Percentiles rank a stretch among this genome's conserved stretches.
Evolutionary conservation across 73 alveolate genomes (phyloP).

Genomic region (Paraurostyla sp.): DNA sequence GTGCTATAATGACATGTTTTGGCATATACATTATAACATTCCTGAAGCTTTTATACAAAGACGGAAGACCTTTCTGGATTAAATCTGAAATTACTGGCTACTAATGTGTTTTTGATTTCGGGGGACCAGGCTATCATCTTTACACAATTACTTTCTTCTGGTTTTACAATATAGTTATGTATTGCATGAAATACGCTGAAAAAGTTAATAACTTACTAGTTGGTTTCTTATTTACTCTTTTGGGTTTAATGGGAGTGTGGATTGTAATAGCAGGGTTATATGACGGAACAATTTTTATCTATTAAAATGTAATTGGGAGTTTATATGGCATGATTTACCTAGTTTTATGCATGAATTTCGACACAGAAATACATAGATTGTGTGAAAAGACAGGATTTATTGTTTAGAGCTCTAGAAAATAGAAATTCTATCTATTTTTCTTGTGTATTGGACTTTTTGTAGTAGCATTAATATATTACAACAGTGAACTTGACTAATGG

Average conservation of each 20-base stretch:
- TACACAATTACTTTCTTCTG: constrained; percentile 42
- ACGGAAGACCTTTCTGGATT: constrained; percentile 61
- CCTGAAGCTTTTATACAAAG: constrained; percentile 53
- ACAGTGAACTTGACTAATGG: constrained; percentile 53
- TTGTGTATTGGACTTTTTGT: constrained; percentile 60
- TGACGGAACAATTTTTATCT: constrained; percentile 34
- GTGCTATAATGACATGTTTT: constrained; percentile 35
- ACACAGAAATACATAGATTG: constrained; percentile 57
- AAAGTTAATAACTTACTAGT: constrained; percentile 10
- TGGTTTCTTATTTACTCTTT: neutral
- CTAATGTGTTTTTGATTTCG: constrained; percentile 47
- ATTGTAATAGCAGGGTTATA: constrained; percentile 30
- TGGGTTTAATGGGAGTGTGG: neutral
- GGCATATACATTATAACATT: constrained; percentile 4
- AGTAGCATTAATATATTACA: constrained; percentile 23
- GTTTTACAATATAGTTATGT: constrained; percentile 47
- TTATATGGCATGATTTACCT: constrained; percentile 45
- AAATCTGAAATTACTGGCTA: neutral
- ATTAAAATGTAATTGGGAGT: constrained; percentile 30
- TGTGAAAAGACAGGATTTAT: constrained; percentile 62
- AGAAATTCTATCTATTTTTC: constrained; percentile 61
- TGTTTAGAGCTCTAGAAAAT: constrained; percentile 52
- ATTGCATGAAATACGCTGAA: constrained; percentile 60
- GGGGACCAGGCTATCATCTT: constrained; percentile 57
- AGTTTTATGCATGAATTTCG: constrained; percentile 48